A percentile compares a stretch with the other conserved stretches of the same genome.
Conservation (phyloP, 108 stramenopile species). For the Pseudonitzschia delicatissima region DNA sequence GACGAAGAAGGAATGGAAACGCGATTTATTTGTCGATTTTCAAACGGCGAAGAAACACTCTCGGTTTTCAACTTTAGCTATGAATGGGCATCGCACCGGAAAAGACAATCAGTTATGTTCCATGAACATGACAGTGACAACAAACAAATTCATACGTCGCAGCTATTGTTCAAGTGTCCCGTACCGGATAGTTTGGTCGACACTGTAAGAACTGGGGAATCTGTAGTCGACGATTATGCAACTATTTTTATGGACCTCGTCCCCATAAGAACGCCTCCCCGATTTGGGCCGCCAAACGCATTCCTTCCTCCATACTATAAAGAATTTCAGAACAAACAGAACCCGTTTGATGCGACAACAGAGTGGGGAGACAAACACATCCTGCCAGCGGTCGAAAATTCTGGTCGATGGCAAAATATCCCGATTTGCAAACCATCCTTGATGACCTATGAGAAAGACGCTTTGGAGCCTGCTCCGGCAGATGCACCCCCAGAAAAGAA, state of each 20-base stretch:
- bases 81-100: slow-evolving; percentile 78
- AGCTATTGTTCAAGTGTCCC: slow-evolving; percentile 80
- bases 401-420: slow-evolving; percentile 88
- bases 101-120: slow-evolving; percentile 53
- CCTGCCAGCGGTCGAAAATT: slow-evolving; percentile 68
- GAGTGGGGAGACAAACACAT: slow-evolving; percentile 76
- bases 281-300: slow-evolving; percentile 65
- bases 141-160: slow-evolving; percentile 79
- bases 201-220: slow-evolving; percentile 45
- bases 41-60: slow-evolving; percentile 52
- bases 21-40: slow-evolving; percentile 85
- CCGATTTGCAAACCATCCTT: slow-evolving; percentile 66
- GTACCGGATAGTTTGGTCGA: slow-evolving; percentile 59
- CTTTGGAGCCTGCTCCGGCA: slow-evolving; percentile 12
- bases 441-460: slow-evolving; percentile 34
- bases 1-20: slow-evolving; percentile 79
- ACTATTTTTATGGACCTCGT: slow-evolving; percentile 76
- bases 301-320: slow-evolving; percentile 66
- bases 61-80: slow-evolving; percentile 74
- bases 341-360: slow-evolving; percentile 44
- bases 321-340: slow-evolving; percentile 28
- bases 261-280: slow-evolving; percentile 82
- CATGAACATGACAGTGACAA: slow-evolving; percentile 72
- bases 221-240: slow-evolving; percentile 52
- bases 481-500: slow-evolving; percentile 27